These are phyloP conservation scores for Neurospora crassa DNA, from an alignment of 2,329 filamentous ascomycete species.

Conservation along the genomic window DNA sequence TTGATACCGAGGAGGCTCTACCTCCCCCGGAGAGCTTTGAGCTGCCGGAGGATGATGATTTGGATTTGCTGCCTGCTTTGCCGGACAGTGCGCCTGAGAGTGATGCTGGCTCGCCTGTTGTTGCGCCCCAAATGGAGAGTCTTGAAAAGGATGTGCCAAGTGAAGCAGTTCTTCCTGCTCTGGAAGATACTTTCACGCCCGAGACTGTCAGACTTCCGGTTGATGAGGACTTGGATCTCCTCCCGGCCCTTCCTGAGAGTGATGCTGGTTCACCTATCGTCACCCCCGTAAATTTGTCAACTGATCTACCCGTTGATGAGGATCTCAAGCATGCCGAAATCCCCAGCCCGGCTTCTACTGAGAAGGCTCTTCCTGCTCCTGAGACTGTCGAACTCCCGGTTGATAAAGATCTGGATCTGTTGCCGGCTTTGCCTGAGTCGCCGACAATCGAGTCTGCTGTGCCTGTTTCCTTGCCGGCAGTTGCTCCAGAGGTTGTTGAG, in stretches of 20 bases:
- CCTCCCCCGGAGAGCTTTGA: neutral
- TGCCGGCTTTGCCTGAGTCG: neutral
- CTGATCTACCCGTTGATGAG: neutral
- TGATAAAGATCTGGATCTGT: no score
- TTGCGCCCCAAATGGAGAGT: neutral
- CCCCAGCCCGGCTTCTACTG: neutral
- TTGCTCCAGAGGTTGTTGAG: neutral
- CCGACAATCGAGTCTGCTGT: neutral
- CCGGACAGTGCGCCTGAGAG: neutral
- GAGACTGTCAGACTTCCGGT: no score
- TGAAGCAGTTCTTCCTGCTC: neutral
- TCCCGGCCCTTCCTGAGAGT: slow-evolving; percentile 8
- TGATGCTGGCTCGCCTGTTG: neutral
- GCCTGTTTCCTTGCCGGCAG: neutral
- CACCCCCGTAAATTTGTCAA: neutral
- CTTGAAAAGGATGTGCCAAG: neutral
- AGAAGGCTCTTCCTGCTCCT: neutral
- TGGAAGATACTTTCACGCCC: neutral
- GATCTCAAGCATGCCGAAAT: neutral
- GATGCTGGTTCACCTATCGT: neutral
- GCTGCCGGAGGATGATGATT: neutral
- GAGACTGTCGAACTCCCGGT: no score
- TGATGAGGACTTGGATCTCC: neutral
- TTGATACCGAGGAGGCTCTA: neutral
- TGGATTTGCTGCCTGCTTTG: neutral